Evolutionary conservation across 108 stramenopile species (phyloP), one percentile per base, ranked within the genome.

Genomic region (Ochromonas danica): DNA sequence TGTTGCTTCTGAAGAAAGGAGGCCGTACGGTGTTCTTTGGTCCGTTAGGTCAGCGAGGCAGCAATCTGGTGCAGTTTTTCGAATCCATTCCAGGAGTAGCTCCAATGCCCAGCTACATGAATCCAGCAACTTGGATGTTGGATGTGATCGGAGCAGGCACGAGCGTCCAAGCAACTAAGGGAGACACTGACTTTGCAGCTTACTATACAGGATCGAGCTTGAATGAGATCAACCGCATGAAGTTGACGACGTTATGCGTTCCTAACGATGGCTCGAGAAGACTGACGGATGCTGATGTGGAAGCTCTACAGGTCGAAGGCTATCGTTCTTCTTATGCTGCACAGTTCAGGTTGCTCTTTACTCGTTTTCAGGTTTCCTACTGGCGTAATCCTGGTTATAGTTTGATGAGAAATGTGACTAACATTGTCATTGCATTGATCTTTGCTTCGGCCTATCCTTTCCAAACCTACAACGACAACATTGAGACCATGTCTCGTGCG

Each of bases 11-110:
- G 33, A 91, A 90, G 82, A 85, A 89, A 43, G 92, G 93, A 38
- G 93, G 93, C 0, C 89, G 90, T 65, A 89, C 88, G 33, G 90
- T 93, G n/a, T 94, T 89, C 71, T 91, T 90, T 71, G 93, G 93
- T 51, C 45, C 6, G 45, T 51, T 51, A 22, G 45, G 45, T 14
- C 14, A 51, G 14, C 6, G 22, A 6, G 22, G 83, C 57, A 42
- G 25, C 43, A 83, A 85, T 36, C 81, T 94, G 61, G 88, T 92
- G 57, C 30, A 86, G 10, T 92, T 91, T 67, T 79, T 94, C 39
- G 88, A 90, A 42, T 36, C 65, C 65, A 17, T 67, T 1, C 82
- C 82, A 43, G n/a, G n/a, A n/a, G n/a, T n/a, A n/a, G 10, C 72
- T 22, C 42, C 42, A 0, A 27, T 81, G 28, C 10, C n/a, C 0